phyloP scores from a whole-genome alignment of 306 rosid species.

The Quercus parvula region DNA sequence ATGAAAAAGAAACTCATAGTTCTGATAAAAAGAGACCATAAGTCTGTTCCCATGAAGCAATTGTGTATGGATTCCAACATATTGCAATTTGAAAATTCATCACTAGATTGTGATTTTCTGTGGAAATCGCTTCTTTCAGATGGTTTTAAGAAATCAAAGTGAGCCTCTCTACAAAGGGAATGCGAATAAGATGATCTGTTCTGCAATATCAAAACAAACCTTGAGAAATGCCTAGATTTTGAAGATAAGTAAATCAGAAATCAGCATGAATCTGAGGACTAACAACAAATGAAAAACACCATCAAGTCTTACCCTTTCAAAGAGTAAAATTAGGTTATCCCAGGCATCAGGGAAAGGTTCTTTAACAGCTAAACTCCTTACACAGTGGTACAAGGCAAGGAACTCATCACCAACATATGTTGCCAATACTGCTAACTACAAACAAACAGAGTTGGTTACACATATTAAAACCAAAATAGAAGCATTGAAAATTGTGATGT shows the following conservation, averaged over 20 bases:
- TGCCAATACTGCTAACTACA: slow-evolving; percentile 94
- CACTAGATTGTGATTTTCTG: slow-evolving; percentile 22
- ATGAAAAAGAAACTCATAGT: slow-evolving; percentile 70
- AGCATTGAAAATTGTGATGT: neutral
- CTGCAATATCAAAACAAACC: slow-evolving; percentile 55
- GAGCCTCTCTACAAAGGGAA: slow-evolving; percentile 30
- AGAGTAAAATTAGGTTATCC: slow-evolving; percentile 72
- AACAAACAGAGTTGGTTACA: slow-evolving; percentile 9
- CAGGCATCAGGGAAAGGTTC: slow-evolving; percentile 94
- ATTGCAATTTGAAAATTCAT: slow-evolving; percentile 24
- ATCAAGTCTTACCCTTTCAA: slow-evolving; percentile 66
- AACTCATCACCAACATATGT: slow-evolving; percentile 84
- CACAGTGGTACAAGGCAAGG: slow-evolving; percentile 94
- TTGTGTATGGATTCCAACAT: slow-evolving; percentile 27
- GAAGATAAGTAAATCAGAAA: slow-evolving; percentile 4
- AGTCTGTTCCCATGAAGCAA: slow-evolving; percentile 26
- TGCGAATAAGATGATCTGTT: slow-evolving; percentile 57
- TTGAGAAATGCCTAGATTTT: slow-evolving; percentile 25
- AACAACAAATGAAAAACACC: neutral
- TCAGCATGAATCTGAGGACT: neutral
- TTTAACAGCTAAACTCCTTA: slow-evolving; percentile 83
- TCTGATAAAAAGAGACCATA: slow-evolving; percentile 75
- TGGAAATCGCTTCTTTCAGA: slow-evolving; percentile 26
- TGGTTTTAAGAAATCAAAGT: slow-evolving; percentile 51
- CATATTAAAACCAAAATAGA: slow-evolving; percentile 9